Base-by-base conservation (phyloP, 352 stramenopile species). In the Globisporangium carolinianum region DNA sequence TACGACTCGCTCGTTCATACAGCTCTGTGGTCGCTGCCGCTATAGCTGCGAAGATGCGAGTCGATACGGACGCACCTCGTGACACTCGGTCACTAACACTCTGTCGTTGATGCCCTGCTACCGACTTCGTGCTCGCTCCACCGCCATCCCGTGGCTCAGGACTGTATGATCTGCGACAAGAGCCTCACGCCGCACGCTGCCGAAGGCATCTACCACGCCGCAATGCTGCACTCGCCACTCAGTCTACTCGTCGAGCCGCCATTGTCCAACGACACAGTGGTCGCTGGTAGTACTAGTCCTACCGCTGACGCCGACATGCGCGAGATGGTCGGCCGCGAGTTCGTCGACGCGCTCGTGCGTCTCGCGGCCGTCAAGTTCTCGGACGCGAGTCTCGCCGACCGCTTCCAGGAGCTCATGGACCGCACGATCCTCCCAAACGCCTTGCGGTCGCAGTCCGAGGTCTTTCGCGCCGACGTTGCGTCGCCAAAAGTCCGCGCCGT, bases 401-500 rank as follows among this genome's bases (percentile, higher is more conserved):
- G 81, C 0, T 84, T 91, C 45, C 71, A 73, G 12, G 64, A 83
- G 43, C 69, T 91, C 24, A 86, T 93, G 72, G 80, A 89, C 55
- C 71, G 79, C 35, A 63, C 71, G 46, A 67, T 93, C 37, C 61
- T 93, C 4, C 83, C 83, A 2, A 77, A 86, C 45, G 83, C 83
- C 9, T 53, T 89, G 61, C 76, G 79, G 14, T 88, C 80, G 11
- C 83, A 93, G 47, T 71, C 71, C 8, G 79, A 91, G 50, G 73
- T 89, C 32, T 93, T 93, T 57, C 79, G 83, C 48, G 78, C 76
- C 38, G 74, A 86, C 52, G 75, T 89, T n/a, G 75, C 75, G 32
- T 72, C 76, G 18, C 69, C 75, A 12, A 87, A 90, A 47, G 71
- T 93, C 32, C 78, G 75, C 3, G 79, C 79, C 6, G 77, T 93